Conservation (phyloP, 1,284 basidiomycete species). For the Heterobasidion parviporum region DNA sequence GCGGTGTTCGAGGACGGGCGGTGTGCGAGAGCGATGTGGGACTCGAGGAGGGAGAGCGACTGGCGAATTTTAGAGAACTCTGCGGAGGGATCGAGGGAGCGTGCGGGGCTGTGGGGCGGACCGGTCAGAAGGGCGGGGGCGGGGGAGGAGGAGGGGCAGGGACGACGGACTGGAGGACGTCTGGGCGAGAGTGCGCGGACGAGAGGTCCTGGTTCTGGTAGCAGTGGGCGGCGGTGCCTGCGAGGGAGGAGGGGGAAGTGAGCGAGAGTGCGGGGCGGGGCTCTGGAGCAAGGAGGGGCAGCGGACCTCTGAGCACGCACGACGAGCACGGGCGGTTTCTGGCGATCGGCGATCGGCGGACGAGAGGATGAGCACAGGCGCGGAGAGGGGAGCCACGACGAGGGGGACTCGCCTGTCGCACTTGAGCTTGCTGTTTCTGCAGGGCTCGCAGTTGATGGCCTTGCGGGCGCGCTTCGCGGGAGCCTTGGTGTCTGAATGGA, state of each 20-base stretch:
- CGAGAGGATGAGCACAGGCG: conserved; percentile 10
- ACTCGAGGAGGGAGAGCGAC: conserved; percentile 63
- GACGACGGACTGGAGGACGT: conserved; percentile 33
- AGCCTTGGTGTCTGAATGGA: neutral
- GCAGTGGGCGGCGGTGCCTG: conserved; percentile 67
- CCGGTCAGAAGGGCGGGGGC: conserved; percentile 4
- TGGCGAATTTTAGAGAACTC: conserved; percentile 69
- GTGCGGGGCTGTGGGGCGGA: conserved; percentile 4
- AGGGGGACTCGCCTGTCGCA: conserved; percentile 55
- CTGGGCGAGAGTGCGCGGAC: conserved; percentile 30
- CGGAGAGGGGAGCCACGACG: neutral
- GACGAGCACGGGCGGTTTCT: conserved; percentile 79
- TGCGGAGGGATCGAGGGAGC: conserved; percentile 56
- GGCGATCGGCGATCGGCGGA: conserved; percentile 10
- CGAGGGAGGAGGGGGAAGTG: conserved; percentile 7
- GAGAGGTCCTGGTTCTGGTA: conserved; percentile 42
- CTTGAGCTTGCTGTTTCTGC: conserved; percentile 76
- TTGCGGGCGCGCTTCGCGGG: conserved; percentile 73
- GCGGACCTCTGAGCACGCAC: conserved; percentile 63
- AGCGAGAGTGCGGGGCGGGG: conserved; percentile 8
- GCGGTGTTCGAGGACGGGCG: neutral
- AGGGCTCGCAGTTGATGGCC: conserved; percentile 80
- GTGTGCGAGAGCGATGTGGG: conserved; percentile 44
- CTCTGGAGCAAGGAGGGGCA: neutral
- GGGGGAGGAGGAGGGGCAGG: conserved; percentile 5